Evolutionary conservation across 441 rosid species (phyloP).

Genomic region (Arabidopsis hybrid): DNA sequence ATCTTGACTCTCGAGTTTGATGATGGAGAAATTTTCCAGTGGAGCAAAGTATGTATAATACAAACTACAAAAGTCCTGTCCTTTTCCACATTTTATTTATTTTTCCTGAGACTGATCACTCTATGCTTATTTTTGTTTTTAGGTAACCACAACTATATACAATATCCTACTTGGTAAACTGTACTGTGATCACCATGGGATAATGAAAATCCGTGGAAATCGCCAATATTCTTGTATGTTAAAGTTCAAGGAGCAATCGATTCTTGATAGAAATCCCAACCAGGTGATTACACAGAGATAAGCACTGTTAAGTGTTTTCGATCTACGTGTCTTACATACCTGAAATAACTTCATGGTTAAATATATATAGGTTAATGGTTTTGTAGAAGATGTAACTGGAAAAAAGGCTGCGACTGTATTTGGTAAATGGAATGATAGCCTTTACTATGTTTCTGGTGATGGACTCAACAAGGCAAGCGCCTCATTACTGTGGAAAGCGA

Average conservation of each 20-base stretch:
- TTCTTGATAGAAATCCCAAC: constrained; percentile 92
- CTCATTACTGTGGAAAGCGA: constrained; percentile 80
- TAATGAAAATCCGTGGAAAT: constrained; percentile 83
- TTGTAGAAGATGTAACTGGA: constrained; percentile 76
- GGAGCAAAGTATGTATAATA: constrained; percentile 79
- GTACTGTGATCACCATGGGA: constrained; percentile 93
- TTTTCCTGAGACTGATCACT: constrained; percentile 14
- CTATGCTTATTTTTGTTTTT: constrained; percentile 17
- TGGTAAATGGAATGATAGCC: constrained; percentile 97
- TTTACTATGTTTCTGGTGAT: constrained; percentile 65
- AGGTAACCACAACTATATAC: constrained; percentile 94
- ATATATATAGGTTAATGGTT: constrained; percentile 44
- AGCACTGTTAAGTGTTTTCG: background rate
- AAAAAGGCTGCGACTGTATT: constrained; percentile 65
- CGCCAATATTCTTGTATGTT: constrained; percentile 79
- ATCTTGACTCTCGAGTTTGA: constrained; percentile 86
- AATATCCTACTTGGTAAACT: constrained; percentile 93
- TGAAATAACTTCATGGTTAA: constrained; percentile 14
- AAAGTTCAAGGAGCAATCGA: constrained; percentile 89
- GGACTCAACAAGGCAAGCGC: constrained; percentile 59
- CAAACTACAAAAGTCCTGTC: constrained; percentile 1
- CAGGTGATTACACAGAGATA: constrained; percentile 58
- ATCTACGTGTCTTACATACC: background rate
- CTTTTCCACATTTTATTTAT: background rate
- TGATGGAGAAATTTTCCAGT: constrained; percentile 92